A percentile compares a stretch with the other conserved stretches of the same genome.
These are phyloP conservation scores for Fagopyrum esculentum DNA, from an alignment of 148 eudicot genomes.

Conservation along the genomic window DNA sequence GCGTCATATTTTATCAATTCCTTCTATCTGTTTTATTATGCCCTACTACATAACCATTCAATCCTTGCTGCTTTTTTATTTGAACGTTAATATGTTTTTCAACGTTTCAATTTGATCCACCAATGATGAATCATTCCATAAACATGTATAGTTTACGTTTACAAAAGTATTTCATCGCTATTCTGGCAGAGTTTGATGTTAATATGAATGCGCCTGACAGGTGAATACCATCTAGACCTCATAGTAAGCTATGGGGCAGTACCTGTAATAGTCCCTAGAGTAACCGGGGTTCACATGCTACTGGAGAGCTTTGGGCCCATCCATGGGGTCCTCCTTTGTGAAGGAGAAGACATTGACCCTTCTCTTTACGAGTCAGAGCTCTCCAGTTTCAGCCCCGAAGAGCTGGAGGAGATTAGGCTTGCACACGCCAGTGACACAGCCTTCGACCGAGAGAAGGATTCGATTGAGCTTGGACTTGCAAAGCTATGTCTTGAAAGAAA, in stretches of 20 bases:
- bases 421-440: constrained; percentile 38
- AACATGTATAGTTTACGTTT: too few relatives aligned
- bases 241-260: constrained; percentile 49
- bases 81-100: too few relatives aligned
- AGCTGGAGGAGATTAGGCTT: constrained; percentile 31
- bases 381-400: constrained; percentile 29
- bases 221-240: constrained; percentile 50
- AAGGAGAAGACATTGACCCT: constrained; percentile 53
- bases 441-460: constrained; percentile 40
- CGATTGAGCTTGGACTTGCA: constrained; percentile 37
- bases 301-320: constrained; percentile 42
- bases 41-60: too few relatives aligned
- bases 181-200: background rate
- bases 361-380: constrained; percentile 34
- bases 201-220: constrained; percentile 9
- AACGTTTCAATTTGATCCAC: too few relatives aligned
- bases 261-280: constrained; percentile 41
- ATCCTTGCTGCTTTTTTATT: too few relatives aligned
- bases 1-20: too few relatives aligned
- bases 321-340: constrained; percentile 45
- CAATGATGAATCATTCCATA: too few relatives aligned
- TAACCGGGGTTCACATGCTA: constrained; percentile 27
- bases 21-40: too few relatives aligned
- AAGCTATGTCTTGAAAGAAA: constrained; percentile 43
- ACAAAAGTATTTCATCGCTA: too few relatives aligned